Evolutionary conservation across 257 asterid species (phyloP), one percentile per base, ranked within the genome.

Genomic region (Thymus quinquecostatus): DNA sequence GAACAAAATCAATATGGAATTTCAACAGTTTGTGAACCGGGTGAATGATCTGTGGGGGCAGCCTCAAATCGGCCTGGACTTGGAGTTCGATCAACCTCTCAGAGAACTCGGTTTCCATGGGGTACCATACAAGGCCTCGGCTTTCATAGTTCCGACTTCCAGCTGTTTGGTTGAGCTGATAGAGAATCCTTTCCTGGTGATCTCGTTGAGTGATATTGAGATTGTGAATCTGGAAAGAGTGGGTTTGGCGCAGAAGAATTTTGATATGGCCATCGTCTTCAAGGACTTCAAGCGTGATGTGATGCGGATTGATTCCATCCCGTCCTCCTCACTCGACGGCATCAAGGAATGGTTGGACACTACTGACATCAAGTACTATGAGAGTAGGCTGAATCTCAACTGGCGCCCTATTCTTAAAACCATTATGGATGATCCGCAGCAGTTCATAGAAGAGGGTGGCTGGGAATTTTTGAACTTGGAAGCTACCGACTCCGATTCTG

Each of bases 401-500:
- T 90, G 96, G 96, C 81, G 87, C 2, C 89, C 82, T 1, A 90
- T 88, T 28, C 75, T 90, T 29, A 90, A 88, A 44, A 83, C 83
- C 13, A 88, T 90, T 47, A 82, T 68, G 6, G 92, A 85, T 9
- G 96, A 88, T 64, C 96, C 96, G 2, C 83, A 88, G 74, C 73
- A 82, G 71, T 90, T 90, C 63, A 71, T 90, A 11, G 88, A 86
- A n/a, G 81, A 83, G 38, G 96, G 96, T 38, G 96, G 96, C 2
- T 90, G 96, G 96, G 96, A 90, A 43, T 90, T 88, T 71, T 70
- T 90, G 88, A 90, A 90, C 78, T 32, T 88, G 85, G 96, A 90
- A 71, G 96, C 70, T 1, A 79, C 85, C 0, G 96, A 90, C 64
- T 86, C 96, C 11, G 97, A 88, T 28, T 83, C 91, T 7, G 91